A percentile compares a stretch with the other conserved stretches of the same genome.
Conservation (phyloP, 192 early-diverging fungal genomes). For the Chytriomyces sp. region DNA sequence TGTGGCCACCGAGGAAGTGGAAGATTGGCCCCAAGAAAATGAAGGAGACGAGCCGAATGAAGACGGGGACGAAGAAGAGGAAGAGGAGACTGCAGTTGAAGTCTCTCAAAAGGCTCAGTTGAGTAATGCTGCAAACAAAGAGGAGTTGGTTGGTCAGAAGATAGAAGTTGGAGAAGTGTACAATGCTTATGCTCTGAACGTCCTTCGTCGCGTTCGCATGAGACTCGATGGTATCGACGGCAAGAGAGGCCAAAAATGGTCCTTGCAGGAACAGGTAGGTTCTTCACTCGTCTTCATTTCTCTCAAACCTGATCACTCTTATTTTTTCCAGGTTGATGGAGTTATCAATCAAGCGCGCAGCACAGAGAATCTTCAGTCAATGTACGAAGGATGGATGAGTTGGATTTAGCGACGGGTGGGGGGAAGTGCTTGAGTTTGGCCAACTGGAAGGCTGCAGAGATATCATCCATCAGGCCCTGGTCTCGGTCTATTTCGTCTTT, state of each 20-base stretch:
- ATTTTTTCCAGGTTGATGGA: slow-evolving; percentile 48
- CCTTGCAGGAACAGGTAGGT: slow-evolving; percentile 21
- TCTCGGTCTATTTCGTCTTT: too few relatives aligned
- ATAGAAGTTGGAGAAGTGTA: slow-evolving; percentile 19
- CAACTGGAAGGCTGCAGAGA: too few relatives aligned
- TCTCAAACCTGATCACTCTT: not conserved
- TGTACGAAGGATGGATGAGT: slow-evolving; percentile 90
- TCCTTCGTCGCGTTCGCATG: slow-evolving; percentile 61
- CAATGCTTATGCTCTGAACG: slow-evolving; percentile 63
- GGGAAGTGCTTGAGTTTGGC: too few relatives aligned
- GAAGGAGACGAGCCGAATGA: slow-evolving; percentile 1
- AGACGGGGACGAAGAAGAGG: not conserved
- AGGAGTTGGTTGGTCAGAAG: not conserved
- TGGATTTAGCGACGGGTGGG: slow-evolving; percentile 66
- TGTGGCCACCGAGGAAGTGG: not conserved
- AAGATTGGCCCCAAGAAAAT: too few relatives aligned
- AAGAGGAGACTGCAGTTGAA: not conserved
- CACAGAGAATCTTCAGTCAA: slow-evolving; percentile 68
- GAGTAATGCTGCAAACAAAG: slow-evolving; percentile 5
- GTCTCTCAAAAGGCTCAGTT: slow-evolving; percentile 17
- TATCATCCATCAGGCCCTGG: too few relatives aligned
- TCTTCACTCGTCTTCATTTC: not conserved
- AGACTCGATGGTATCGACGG: slow-evolving; percentile 71
- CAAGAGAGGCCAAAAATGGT: slow-evolving; percentile 17
- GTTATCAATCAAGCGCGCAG: slow-evolving; percentile 70